phyloP scores from a whole-genome alignment of 73 alveolate species.

The Diophrys appendiculata region DNA sequence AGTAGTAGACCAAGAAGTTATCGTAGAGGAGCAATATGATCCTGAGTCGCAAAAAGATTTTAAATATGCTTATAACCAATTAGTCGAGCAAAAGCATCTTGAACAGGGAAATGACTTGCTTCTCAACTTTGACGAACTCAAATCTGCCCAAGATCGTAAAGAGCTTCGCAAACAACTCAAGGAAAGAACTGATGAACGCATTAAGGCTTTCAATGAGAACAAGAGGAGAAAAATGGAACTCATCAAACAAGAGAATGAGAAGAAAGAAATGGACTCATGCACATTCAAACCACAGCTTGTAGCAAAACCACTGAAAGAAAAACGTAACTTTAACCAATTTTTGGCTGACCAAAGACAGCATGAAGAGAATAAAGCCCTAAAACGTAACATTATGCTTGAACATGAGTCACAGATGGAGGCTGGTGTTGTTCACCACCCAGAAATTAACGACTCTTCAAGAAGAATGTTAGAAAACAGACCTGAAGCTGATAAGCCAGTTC shows the following conservation, averaged over 20 bases:
- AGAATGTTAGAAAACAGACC: slow-evolving; percentile 19
- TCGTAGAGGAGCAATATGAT: slow-evolving; percentile 2
- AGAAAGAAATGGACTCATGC: slow-evolving; percentile 11
- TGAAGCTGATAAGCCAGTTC: slow-evolving; percentile 3
- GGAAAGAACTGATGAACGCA: slow-evolving; percentile 5
- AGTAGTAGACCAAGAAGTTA: slow-evolving; percentile 15
- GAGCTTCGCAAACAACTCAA: slow-evolving; percentile 12
- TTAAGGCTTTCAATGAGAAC: slow-evolving; percentile 1
- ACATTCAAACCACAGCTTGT: slow-evolving; percentile 10
- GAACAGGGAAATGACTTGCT: slow-evolving; percentile 15
- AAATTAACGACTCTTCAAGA: slow-evolving; percentile 29
- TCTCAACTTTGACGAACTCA: background rate
- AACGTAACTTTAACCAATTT: slow-evolving; percentile 3
- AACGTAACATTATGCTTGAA: slow-evolving; percentile 12
- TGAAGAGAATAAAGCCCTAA: slow-evolving; percentile 14
- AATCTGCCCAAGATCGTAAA: background rate
- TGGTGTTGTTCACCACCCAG: slow-evolving; percentile 20
- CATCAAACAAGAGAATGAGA: slow-evolving; percentile 13
- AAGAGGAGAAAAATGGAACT: slow-evolving; percentile 23
- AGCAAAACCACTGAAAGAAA: background rate
- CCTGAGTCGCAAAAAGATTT: slow-evolving; percentile 11
- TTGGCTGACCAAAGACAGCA: slow-evolving; percentile 10
- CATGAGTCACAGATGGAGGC: slow-evolving; percentile 16
- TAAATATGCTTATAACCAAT: slow-evolving; percentile 4
- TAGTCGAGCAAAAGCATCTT: slow-evolving; percentile 2